phyloP scores from a whole-genome alignment of 306 rosid species.

The Dicorynia guianensis region DNA sequence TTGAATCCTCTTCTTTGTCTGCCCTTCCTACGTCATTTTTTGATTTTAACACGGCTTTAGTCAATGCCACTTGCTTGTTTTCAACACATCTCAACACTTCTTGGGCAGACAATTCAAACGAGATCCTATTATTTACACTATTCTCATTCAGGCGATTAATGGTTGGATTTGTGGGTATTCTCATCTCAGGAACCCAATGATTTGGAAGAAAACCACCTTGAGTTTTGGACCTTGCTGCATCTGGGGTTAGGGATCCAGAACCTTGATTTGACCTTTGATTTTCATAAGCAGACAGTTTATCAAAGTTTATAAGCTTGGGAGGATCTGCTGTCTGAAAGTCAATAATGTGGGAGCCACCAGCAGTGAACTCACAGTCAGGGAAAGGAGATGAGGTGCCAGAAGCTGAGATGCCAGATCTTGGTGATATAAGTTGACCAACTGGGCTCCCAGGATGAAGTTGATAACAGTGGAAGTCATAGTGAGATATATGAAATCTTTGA shows the following conservation, averaged over 20 bases:
- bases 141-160: neutral
- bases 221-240: neutral
- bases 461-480: constrained; percentile 81
- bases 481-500: constrained; percentile 70
- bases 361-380: constrained; percentile 66
- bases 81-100: neutral
- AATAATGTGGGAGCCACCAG: constrained; percentile 50
- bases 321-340: constrained; percentile 67
- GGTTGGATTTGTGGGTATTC: too few relatives aligned
- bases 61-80: neutral
- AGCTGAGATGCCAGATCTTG: constrained; percentile 84
- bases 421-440: constrained; percentile 85
- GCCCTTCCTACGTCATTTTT: neutral
- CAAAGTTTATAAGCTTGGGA: constrained; percentile 70
- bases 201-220: neutral
- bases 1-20: neutral
- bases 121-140: neutral
- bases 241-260: neutral
- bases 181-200: neutral
- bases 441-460: constrained; percentile 98
- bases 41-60: neutral
- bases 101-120: neutral
- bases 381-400: constrained; percentile 89
- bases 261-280: neutral
- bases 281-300: constrained; percentile 53